Base-by-base conservation (phyloP, 306 rosid species). In the Dryas alaskensis region DNA sequence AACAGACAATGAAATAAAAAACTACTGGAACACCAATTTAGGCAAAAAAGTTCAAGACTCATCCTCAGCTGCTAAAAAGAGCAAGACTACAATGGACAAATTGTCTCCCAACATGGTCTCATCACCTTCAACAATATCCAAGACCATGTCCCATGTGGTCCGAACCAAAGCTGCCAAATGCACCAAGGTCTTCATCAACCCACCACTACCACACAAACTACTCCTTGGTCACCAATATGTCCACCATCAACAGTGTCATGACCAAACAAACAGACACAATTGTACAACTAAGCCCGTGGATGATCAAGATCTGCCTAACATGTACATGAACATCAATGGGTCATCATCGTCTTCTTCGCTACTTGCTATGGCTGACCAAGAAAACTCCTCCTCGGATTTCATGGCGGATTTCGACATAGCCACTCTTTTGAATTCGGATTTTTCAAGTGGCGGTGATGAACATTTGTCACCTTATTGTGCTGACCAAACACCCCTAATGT, bases 81-180 rank as follows among this genome's bases (percentile, higher is more conserved):
- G 47, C 5, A 72, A 62, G 46, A 37, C 10, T 39, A 37, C 10
- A 13, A 31, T 6, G 46, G 45, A 60, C 65, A 31, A 31, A 1
- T 4, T 8, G 49, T 4, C 37, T 19, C 12, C 60, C 37, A 55
- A 55, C 27, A 19, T 25, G 42, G 14, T 54, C 54, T 65, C 55
- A 3, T 40, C 70, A 25, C 25, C 58, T 12, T 6, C 58, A 7
- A 4, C 12, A 55, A 4, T 16, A 25, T 68, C 72, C 63, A 22
- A 2, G 43, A 31, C 4, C 64, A 43, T 13, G 59, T 8, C 47
- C 16, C 47, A 50, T 5, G 78, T 79, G 44, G 47, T 66, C 11
- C 72, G 82, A 44, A 66, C 82, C 69, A 73, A 67, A 73, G 78
- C 82, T 0, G 53, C 13, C 2, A 79, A 73, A 16, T 79, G 82